Conservation (phyloP, 306 rosid genomes). For the Cucumis hystrix region DNA sequence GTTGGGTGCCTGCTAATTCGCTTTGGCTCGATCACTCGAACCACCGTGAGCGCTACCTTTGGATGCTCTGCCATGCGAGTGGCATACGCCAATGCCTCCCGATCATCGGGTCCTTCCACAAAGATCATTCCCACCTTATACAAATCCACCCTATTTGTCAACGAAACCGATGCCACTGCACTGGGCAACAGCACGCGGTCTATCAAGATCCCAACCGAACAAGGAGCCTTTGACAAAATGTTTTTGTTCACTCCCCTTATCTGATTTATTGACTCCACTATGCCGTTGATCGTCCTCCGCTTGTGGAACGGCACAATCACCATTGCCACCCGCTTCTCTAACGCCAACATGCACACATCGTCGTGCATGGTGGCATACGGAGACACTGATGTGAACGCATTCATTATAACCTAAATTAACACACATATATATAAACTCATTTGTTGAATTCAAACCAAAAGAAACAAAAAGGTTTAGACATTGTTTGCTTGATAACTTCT, state of each 20-base stretch:
- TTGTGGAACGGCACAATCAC: conserved; percentile 46
- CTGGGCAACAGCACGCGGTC: conserved; percentile 18
- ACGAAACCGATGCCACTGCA: neutral
- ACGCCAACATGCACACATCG: conserved; percentile 36
- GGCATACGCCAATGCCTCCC: conserved; percentile 29
- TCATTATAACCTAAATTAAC: neutral
- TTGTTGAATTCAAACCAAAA: neutral
- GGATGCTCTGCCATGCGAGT: conserved; percentile 9
- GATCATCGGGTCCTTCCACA: conserved; percentile 47
- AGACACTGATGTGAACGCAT: conserved; percentile 31
- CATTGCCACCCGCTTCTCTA: conserved; percentile 23
- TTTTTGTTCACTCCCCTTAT: conserved; percentile 35
- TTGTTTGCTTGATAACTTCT: too few relatives aligned
- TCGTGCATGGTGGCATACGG: conserved; percentile 56
- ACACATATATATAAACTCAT: too few relatives aligned
- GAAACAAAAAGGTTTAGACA: too few relatives aligned
- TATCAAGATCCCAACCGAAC: conserved; percentile 40
- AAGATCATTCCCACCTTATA: conserved; percentile 30
- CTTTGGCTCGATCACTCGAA: conserved; percentile 9
- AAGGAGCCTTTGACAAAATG: conserved; percentile 33
- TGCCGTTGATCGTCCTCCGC: neutral
- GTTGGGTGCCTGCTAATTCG: neutral
- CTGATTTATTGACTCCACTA: neutral
- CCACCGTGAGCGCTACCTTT: neutral
- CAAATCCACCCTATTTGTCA: neutral